A percentile compares a stretch with the other conserved stretches of the same genome.
Conservation (phyloP, 345 rosid genomes). For the Linum lewisii region DNA sequence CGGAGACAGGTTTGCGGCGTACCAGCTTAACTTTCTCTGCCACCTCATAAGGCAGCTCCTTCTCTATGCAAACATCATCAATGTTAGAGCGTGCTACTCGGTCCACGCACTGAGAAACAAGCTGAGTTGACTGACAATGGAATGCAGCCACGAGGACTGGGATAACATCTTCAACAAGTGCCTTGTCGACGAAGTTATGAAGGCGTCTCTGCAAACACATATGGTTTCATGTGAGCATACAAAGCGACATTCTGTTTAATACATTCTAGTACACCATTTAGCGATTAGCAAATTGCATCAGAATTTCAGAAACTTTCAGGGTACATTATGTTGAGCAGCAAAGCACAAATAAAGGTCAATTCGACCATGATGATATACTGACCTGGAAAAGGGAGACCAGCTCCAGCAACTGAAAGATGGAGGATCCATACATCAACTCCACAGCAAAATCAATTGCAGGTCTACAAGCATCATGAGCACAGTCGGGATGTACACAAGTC, state of each 20-base stretch:
- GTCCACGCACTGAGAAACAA: constrained; percentile 58
- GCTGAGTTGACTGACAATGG: constrained; percentile 67
- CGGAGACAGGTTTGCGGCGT: constrained; percentile 33
- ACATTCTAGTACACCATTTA: background rate
- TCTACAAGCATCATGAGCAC: constrained; percentile 77
- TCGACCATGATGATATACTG: background rate
- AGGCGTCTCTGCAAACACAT: constrained; percentile 54
- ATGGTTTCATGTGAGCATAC: background rate
- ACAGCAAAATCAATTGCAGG: constrained; percentile 74
- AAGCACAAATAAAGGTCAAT: no score
- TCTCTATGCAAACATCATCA: constrained; percentile 56
- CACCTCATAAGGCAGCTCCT: constrained; percentile 73
- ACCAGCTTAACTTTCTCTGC: constrained; percentile 41
- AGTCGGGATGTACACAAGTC: constrained; percentile 56
- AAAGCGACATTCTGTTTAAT: background rate
- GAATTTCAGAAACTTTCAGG: no score
- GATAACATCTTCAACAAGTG: constrained; percentile 66
- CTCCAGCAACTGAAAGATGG: constrained; percentile 62
- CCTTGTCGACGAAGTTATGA: constrained; percentile 61
- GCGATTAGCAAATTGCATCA: no score
- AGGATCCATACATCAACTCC: constrained; percentile 80
- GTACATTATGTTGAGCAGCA: background rate
- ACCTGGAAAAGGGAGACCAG: constrained; percentile 83
- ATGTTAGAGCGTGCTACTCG: constrained; percentile 80
- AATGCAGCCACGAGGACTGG: constrained; percentile 76